These are phyloP conservation scores for Phoma sp. DNA, from an alignment of 2,329 filamentous ascomycete genomes.

Conservation along the genomic window DNA sequence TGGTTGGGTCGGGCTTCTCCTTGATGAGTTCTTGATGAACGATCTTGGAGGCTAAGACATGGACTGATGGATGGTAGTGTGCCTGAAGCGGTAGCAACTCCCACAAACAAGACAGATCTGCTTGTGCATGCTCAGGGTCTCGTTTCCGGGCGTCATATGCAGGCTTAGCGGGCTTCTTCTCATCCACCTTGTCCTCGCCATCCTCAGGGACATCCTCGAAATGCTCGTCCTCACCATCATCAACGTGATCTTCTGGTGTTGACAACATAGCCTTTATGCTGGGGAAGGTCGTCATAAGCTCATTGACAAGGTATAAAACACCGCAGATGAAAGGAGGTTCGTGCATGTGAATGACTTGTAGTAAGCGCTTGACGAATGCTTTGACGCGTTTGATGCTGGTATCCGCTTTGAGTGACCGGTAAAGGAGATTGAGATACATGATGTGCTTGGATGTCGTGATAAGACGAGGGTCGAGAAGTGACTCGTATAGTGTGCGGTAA, in stretches of 20 bases:
- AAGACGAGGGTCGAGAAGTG: conserved; percentile 86
- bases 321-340: conserved; percentile 93
- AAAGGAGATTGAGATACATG: conserved; percentile 90
- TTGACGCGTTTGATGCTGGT: conserved; percentile 91
- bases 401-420: conserved; percentile 86
- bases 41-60: conserved; percentile 78
- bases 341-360: conserved; percentile 86
- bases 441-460: conserved; percentile 92
- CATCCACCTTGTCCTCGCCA: conserved; percentile 37
- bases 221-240: conserved; percentile 75
- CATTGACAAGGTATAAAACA: conserved; percentile 85
- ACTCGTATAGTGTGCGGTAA: conserved; percentile 95
- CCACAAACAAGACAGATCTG: conserved; percentile 93
- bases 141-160: conserved; percentile 87
- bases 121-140: conserved; percentile 88
- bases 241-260: conserved; percentile 75
- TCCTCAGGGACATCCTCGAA: conserved; percentile 69
- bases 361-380: conserved; percentile 91
- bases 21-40: conserved; percentile 73
- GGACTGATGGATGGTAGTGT: conserved; percentile 94
- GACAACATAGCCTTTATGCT: conserved; percentile 75
- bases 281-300: conserved; percentile 80
- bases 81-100: conserved; percentile 80
- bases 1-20: conserved; percentile 86
- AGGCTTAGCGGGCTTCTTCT: conserved; percentile 23